Evolutionary conservation across 352 stramenopile genomes (phyloP).

Genomic region (Globisporangium recalcitrans): DNA sequence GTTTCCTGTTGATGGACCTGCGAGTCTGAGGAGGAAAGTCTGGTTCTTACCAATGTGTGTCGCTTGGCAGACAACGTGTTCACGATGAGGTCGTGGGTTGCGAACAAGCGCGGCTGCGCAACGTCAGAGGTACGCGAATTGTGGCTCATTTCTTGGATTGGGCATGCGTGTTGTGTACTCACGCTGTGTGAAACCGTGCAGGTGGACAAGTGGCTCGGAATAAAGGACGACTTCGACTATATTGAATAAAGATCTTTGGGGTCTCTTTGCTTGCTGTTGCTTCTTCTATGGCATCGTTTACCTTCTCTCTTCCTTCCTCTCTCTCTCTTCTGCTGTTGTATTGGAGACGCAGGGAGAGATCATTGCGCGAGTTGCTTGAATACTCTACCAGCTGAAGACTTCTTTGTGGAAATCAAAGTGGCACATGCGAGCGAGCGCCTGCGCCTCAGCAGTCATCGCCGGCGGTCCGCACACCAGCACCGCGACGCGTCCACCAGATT

Average conservation of each 20-base stretch:
- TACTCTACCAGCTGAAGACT: slow-evolving; percentile 76
- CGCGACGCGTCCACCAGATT: slow-evolving; percentile 40
- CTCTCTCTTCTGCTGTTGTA: background rate
- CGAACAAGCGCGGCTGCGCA: slow-evolving; percentile 68
- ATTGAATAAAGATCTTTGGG: slow-evolving; percentile 30
- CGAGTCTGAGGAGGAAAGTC: background rate
- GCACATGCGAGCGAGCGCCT: slow-evolving; percentile 53
- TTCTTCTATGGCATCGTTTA: background rate
- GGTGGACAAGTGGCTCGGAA: slow-evolving; percentile 83
- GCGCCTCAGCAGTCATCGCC: slow-evolving; percentile 64
- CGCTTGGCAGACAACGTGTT: slow-evolving; percentile 67
- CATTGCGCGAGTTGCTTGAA: background rate
- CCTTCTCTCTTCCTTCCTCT: background rate
- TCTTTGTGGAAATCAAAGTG: slow-evolving; percentile 84
- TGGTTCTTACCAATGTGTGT: background rate
- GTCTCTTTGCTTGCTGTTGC: background rate
- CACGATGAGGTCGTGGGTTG: slow-evolving; percentile 75
- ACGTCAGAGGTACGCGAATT: slow-evolving; percentile 38
- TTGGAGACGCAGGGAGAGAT: background rate
- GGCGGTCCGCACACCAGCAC: slow-evolving; percentile 71
- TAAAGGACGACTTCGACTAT: slow-evolving; percentile 87
- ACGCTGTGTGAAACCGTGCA: slow-evolving; percentile 15
- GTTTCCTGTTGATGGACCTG: background rate
- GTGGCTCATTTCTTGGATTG: background rate
- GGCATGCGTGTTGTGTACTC: background rate